Conservation (phyloP, 768 basidiomycete species). For the Suillus occidentalis region DNA sequence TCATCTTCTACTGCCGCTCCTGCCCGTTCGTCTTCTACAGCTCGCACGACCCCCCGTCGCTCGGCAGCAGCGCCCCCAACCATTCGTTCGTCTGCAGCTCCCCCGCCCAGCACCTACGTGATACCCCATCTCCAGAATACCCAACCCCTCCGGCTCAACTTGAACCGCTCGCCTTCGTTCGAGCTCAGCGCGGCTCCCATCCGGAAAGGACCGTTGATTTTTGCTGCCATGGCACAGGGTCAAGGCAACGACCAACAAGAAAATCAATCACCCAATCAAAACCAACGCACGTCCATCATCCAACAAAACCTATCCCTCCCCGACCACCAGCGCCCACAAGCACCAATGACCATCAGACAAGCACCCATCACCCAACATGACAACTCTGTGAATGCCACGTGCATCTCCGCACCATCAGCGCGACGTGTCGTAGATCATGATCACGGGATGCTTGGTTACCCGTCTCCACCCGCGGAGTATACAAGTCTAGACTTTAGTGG, state of each 20-base stretch:
- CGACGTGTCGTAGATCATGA: background rate
- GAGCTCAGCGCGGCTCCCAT: conserved; percentile 21
- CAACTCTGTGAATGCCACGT: conserved; percentile 13
- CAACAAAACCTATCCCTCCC: background rate
- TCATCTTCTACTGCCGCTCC: background rate
- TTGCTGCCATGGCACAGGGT: conserved; percentile 48
- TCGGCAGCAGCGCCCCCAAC: background rate
- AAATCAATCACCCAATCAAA: background rate
- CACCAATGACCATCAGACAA: background rate
- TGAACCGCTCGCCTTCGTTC: background rate
- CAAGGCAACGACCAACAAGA: background rate
- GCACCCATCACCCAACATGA: conserved; percentile 21
- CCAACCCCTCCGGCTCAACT: background rate
- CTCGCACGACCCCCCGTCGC: background rate
- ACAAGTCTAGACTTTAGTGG: background rate
- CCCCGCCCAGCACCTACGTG: conserved; percentile 21
- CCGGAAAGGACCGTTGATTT: conserved; percentile 61
- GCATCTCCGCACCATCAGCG: conserved; percentile 15
- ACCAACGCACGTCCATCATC: background rate
- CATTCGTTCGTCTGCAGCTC: conserved; percentile 14
- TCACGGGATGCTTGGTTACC: conserved; percentile 14
- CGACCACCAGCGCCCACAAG: background rate
- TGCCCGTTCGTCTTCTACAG: background rate
- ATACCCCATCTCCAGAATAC: conserved; percentile 14
- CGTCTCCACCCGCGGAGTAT: conserved; percentile 30